Evolutionary conservation across 192 early-diverging fungal genomes (phyloP).

Genomic region (Gorgonomyces haynaldii): DNA sequence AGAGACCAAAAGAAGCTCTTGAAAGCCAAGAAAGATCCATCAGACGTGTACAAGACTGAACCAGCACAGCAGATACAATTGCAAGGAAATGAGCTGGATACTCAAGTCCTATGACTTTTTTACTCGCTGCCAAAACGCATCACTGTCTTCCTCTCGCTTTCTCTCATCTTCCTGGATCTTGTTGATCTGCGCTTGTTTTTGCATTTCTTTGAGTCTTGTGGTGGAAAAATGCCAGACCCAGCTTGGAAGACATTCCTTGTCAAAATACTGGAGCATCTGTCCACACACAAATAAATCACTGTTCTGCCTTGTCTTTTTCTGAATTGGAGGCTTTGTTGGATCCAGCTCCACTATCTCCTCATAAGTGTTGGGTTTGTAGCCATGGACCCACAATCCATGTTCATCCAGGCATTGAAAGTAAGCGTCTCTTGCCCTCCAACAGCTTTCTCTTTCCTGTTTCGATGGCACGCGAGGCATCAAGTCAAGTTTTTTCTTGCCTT

Average conservation of each 20-base stretch:
- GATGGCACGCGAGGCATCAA: constrained; percentile 34
- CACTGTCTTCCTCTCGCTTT: not conserved
- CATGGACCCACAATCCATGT: constrained; percentile 47
- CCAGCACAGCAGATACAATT: too few relatives aligned
- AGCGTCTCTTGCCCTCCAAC: constrained; percentile 68
- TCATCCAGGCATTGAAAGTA: constrained; percentile 69
- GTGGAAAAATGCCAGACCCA: not conserved
- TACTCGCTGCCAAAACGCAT: not conserved
- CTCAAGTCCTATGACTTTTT: too few relatives aligned
- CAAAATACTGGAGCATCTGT: too few relatives aligned
- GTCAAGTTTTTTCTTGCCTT: not conserved
- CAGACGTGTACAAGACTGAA: too few relatives aligned
- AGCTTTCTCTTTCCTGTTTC: constrained; percentile 50
- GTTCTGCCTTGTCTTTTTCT: constrained; percentile 12
- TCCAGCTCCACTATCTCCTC: constrained; percentile 31
- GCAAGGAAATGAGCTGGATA: too few relatives aligned
- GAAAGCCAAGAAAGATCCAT: too few relatives aligned
- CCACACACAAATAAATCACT: not conserved
- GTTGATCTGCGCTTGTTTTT: not conserved
- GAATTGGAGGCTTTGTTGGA: constrained; percentile 30
- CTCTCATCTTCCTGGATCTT: not conserved
- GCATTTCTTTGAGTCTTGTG: not conserved
- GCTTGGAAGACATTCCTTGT: not conserved
- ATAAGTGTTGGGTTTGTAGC: constrained; percentile 19
- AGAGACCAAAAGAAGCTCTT: too few relatives aligned